These are phyloP conservation scores for Paraurostyla sp. DNA, from an alignment of 73 alveolate species.

Conservation along the genomic window DNA sequence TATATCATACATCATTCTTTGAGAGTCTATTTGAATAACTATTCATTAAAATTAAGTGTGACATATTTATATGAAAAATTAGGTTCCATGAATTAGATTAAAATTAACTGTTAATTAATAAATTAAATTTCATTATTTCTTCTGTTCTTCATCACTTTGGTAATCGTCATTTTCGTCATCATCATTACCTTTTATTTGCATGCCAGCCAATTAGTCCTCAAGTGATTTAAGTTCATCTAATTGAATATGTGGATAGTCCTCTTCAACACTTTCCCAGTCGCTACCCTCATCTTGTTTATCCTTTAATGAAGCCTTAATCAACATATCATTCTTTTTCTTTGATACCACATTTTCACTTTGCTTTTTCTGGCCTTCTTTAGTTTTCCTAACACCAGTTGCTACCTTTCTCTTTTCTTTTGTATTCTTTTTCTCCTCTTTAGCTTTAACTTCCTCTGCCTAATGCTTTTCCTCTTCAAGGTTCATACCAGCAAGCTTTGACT, in stretches of 20 bases:
- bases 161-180: conserved; percentile 27
- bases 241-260: conserved; percentile 67
- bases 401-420: conserved; percentile 31
- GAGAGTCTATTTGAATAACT: background rate
- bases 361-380: conserved; percentile 62
- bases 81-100: conserved; percentile 15
- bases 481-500: conserved; percentile 74
- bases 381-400: conserved; percentile 24
- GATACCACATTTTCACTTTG: conserved; percentile 16
- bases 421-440: background rate
- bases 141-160: background rate
- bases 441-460: conserved; percentile 29
- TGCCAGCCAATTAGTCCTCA: conserved; percentile 58
- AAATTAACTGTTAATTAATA: too few relatives aligned
- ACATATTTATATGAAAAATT: conserved; percentile 14
- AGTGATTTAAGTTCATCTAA: conserved; percentile 43
- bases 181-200: conserved; percentile 52
- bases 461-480: conserved; percentile 68
- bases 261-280: conserved; percentile 45
- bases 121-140: background rate
- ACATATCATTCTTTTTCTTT: background rate
- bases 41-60: conserved; percentile 1
- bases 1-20: conserved; percentile 35
- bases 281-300: conserved; percentile 12
- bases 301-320: conserved; percentile 58